Base-by-base conservation (phyloP, 2,329 filamentous ascomycete genomes). In the Waltergamsia citrina region DNA sequence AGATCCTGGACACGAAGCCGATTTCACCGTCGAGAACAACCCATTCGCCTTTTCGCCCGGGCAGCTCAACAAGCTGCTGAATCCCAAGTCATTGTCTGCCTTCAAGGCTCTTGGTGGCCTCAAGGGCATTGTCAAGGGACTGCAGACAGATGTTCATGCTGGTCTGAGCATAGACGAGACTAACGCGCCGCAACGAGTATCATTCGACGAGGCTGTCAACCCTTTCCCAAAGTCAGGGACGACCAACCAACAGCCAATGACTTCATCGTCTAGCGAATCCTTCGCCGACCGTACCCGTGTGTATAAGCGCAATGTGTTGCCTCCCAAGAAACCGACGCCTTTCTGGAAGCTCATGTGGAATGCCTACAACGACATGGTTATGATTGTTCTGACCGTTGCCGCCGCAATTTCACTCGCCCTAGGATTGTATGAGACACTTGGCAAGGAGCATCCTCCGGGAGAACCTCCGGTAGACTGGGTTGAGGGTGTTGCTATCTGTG, bases 21-120 rank as follows among this genome's bases (percentile, higher is more conserved):
- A 86, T 38, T 92, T 88, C 46, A 46, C 71, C 10, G 77, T 88
- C 12, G 68, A 79, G 6, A 64, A 85, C 49, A 93, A 88, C 53
- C 79, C 78, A 3, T 94, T 93, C 50, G 85, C 84, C n/a, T 93
- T 84, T 51, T 78, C 77, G 3, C 81, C 82, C 1, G 86, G 87
- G 8, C 79, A 92, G 48, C 66, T 94, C 39, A 79, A 75, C 41
- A 93, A 92, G 56, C 68, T 93, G 51, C 71, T 87, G 33, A 88
- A 92, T 48, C 86, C 86, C 2, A 94, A 94, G 60, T 90, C 77
- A 35, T 57, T 92, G 37, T 67, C 78, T 9, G 86, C 85, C 1
- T 92, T 86, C 45, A 79, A 77, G 44, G 79, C 78, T 3, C 54
- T 94, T 2, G 86, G 86, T 29, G 86, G 86, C 15, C 54, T 92